These are phyloP conservation scores for Diaporthe citrichinensis DNA, from an alignment of 2,329 filamentous ascomycete genomes.

Conservation along the genomic window DNA sequence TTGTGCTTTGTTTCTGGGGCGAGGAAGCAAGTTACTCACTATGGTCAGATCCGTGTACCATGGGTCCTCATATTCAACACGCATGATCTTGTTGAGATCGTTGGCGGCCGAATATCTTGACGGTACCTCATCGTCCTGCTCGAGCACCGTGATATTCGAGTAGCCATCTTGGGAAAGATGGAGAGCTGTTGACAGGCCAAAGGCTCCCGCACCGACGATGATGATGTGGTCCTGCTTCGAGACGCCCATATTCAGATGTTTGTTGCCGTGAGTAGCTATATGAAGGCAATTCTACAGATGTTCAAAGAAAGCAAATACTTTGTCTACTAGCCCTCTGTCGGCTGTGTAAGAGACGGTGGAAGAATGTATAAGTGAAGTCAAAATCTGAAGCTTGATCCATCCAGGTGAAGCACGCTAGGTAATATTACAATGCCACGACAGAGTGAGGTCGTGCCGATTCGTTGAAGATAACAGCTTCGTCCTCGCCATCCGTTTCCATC, in stretches of 20 bases:
- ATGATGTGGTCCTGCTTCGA: constrained; percentile 45
- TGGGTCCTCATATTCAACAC: constrained; percentile 70
- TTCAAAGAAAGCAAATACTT: not conserved
- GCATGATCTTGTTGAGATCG: constrained; percentile 74
- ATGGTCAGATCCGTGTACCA: constrained; percentile 67
- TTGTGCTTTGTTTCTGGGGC: constrained; percentile 54
- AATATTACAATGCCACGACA: not conserved
- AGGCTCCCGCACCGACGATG: constrained; percentile 63
- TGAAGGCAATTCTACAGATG: not conserved
- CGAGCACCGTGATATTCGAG: constrained; percentile 62
- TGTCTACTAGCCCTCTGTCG: not conserved
- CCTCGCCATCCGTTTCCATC: not conserved
- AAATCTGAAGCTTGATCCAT: not conserved
- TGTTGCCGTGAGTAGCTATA: not conserved
- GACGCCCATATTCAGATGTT: not conserved
- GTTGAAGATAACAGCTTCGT: constrained; percentile 6
- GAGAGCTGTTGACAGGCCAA: constrained; percentile 64
- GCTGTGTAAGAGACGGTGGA: not conserved
- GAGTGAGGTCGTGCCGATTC: constrained; percentile 5
- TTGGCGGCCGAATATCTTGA: constrained; percentile 68
- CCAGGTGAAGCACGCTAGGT: not conserved
- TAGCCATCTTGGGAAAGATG: constrained; percentile 61
- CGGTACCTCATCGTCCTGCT: constrained; percentile 56
- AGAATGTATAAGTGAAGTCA: not conserved
- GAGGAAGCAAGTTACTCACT: not conserved